Evolutionary conservation across 805 yeast species (phyloP), one percentile per base, ranked within the genome.

Genomic region (Candida multigemmis): DNA sequence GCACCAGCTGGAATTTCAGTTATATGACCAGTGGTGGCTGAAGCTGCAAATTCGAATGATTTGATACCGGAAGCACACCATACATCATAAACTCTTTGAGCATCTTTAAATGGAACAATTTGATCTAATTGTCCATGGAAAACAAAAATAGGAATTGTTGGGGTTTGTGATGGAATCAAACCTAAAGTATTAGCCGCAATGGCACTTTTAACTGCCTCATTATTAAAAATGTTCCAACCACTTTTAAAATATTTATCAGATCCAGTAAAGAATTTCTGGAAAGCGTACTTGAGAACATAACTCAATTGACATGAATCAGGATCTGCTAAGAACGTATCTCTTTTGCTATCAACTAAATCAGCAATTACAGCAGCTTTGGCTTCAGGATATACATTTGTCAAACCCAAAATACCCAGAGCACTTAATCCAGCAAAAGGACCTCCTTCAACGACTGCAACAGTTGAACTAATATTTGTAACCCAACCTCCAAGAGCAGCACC

Each of bases 401-500:
- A 38, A 4, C 65, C 64, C 16, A 37, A 35, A 9, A 58, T 30
- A 4, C 50, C 60, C 22, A 29, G 28, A 4, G 54, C 48, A 19
- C 44, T 41, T 16, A 58, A 41, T 5, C 60, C 63, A 4, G 61
- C 42, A 19, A 42, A 47, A 6, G 38, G 4, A 5, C 41, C 37
- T 4, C 56, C 56, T 18, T 47, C 53, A 14, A 42, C 36, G 8
- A 39, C 35, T 7, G 28, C 33, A 3, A 47, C 44, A 2, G 53
- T 42, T n/a, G 41, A 43, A 6, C 56, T 50, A 10, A 57, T 37
- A 26, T 57, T 54, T 14, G 55, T 45, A 9, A 50, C 54, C 40
- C 53, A 44, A 3, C 64, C 64, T 7, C 64, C 64, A 14, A 56
- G 17, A 1, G 57, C 56, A 11, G 43, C 56, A 14, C 64, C 65